Evolutionary conservation across 768 basidiomycete genomes (phyloP).

Genomic region (Inosperma sp.): DNA sequence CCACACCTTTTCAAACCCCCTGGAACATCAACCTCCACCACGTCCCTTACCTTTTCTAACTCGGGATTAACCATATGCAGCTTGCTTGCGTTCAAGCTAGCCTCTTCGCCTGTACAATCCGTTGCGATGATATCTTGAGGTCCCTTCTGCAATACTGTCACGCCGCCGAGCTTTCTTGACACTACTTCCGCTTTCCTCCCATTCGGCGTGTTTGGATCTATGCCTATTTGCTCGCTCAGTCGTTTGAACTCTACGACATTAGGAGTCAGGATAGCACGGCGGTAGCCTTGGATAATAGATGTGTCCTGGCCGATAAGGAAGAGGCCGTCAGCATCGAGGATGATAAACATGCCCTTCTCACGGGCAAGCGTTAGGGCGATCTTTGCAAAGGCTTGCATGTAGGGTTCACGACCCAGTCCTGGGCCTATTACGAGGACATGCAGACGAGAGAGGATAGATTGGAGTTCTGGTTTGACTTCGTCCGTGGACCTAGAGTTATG

Average conservation of each 20-base stretch:
- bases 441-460: conserved; percentile 73
- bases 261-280: conserved; percentile 85
- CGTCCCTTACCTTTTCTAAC: conserved; percentile 52
- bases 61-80: conserved; percentile 42
- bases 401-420: conserved; percentile 83
- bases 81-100: conserved; percentile 41
- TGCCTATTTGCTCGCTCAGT: conserved; percentile 67
- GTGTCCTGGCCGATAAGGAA: conserved; percentile 77
- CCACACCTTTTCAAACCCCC: conserved; percentile 93
- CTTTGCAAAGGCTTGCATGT: conserved; percentile 84
- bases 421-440: conserved; percentile 94
- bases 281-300: conserved; percentile 74
- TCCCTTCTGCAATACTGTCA: conserved; percentile 90
- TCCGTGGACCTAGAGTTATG: conserved; percentile 39
- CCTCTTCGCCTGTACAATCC: conserved; percentile 57
- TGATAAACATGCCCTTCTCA: conserved; percentile 76
- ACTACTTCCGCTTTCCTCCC: conserved; percentile 63
- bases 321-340: conserved; percentile 92
- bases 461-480: conserved; percentile 47
- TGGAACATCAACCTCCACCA: conserved; percentile 57
- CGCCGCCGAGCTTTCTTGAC: conserved; percentile 74
- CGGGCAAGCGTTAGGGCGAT: conserved; percentile 72
- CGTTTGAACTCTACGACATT: conserved; percentile 92
- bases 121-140: conserved; percentile 75
- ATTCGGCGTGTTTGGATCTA: conserved; percentile 49